phyloP scores from a whole-genome alignment of 306 rosid species.

The Trifolium repens region DNA sequence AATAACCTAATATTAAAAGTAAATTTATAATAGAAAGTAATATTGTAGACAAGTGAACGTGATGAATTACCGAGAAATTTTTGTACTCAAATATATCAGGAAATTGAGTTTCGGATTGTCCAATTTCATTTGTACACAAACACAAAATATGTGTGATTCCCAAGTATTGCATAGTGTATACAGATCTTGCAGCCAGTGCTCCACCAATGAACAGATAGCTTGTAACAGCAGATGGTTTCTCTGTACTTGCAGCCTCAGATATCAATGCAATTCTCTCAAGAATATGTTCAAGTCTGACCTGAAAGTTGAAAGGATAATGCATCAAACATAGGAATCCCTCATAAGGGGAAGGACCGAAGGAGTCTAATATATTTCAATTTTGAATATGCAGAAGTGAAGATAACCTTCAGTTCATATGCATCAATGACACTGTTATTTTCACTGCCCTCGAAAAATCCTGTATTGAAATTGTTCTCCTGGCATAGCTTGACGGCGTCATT shows the following conservation, averaged over 20 bases:
- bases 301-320: conserved; percentile 42
- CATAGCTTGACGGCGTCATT: conserved; percentile 84
- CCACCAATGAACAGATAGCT: conserved; percentile 82
- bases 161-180: conserved; percentile 78
- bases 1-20: conserved; percentile 15
- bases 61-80: conserved; percentile 76
- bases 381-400: conserved; percentile 19
- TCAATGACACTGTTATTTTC: conserved; percentile 79
- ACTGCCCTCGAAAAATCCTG: conserved; percentile 94
- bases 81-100: conserved; percentile 76
- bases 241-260: conserved; percentile 95
- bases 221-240: conserved; percentile 80
- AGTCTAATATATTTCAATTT: conserved; percentile 7
- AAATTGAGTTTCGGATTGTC: conserved; percentile 94
- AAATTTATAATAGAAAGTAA: background rate
- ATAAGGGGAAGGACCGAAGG: conserved; percentile 17
- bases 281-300: conserved; percentile 97
- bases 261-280: conserved; percentile 88
- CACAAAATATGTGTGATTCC: conserved; percentile 87
- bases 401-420: conserved; percentile 94
- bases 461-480: conserved; percentile 86
- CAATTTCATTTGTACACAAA: conserved; percentile 91
- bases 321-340: conserved; percentile 26
- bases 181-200: conserved; percentile 90
- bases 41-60: conserved; percentile 6